Evolutionary conservation across 108 stramenopile genomes (phyloP).

Genomic region (Stephanodiscus minutulus): DNA sequence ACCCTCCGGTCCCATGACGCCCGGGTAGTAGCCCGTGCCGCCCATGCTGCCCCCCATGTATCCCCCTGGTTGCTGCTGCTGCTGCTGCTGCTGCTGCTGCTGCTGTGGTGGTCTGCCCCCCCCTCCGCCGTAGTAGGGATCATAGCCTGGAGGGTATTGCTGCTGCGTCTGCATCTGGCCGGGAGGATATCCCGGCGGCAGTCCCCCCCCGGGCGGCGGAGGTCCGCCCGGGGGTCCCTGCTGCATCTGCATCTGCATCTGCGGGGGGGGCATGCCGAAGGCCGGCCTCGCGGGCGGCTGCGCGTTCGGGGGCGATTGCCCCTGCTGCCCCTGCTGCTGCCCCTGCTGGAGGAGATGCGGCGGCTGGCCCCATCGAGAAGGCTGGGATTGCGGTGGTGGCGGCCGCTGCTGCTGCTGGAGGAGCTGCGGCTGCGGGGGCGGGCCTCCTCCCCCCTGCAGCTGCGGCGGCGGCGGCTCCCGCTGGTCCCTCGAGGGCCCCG

Average conservation of each 20-base stretch:
- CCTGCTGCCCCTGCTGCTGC: constrained; percentile 14
- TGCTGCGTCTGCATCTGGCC: background rate
- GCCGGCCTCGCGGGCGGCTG: constrained; percentile 34
- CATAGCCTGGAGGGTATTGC: constrained; percentile 7
- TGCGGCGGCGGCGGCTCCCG: constrained; percentile 5
- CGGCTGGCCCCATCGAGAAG: background rate
- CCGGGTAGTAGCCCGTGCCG: background rate
- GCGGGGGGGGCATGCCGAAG: constrained; percentile 23
- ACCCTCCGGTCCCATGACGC: too few species aligned
- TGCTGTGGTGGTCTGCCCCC: background rate
- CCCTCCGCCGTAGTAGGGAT: constrained; percentile 11
- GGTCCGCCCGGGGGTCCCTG: background rate
- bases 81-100: constrained; percentile 10
- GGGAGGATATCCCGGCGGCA: constrained; percentile 4
- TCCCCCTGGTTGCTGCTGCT: background rate
- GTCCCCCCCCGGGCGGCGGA: background rate
- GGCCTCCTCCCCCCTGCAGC: too few species aligned
- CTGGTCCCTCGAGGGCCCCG: constrained; percentile 9
- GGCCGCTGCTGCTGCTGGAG: constrained; percentile 4
- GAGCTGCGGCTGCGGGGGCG: background rate
- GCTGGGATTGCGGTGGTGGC: constrained; percentile 3
- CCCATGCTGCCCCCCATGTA: background rate
- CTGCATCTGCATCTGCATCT: constrained; percentile 4
- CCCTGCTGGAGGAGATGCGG: constrained; percentile 15
- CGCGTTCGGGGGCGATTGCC: constrained; percentile 18